Base-by-base conservation (phyloP, 1,284 basidiomycete genomes). In the Rhodotorula sp. region DNA sequence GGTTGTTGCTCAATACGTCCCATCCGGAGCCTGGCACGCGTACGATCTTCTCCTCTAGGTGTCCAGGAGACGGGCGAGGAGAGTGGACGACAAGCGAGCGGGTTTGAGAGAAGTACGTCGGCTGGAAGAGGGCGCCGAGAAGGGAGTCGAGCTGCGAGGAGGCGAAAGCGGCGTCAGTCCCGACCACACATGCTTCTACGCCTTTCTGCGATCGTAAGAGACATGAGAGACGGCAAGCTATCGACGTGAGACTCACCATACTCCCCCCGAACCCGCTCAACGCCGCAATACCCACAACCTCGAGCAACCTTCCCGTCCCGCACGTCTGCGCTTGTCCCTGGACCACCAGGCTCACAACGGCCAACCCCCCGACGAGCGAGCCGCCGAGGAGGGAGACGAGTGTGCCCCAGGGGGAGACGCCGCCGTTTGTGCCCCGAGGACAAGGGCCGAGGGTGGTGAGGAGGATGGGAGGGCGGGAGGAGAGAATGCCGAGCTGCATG, bases 351-450 rank as follows among this genome's bases (percentile, higher is more conserved):
- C 87, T 90, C 79, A 92, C 89, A 48, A 87, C 71, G 4, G 86
- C 70, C 47, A 95, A 80, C n/a, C 84, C 52, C 2, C 90, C 92
- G 76, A 94, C 88, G 4, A 88, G 76, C 1, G 84, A 77, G 1
- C 94, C 94, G 2, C 94, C 94, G 1, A 83, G 77, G 3, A 88
- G 80, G 2, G 90, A 92, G 15, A 88, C 88, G 2, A 86, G 69
- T 0, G 91, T 90, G 13, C 94, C 94, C 55, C 86, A 84, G 0
- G 84, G 64, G 1, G 90, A 90, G 71, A 97, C 85, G 1, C 86
- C 94, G 15, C 94, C 94, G 78, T 98, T 97, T 2, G 94, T 96
- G 1, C 94, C 94, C 0, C 89, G 88, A 1, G 93, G 93, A 0
- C 94, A 91, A 0, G 81, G 74, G 66, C 83, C 2, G 89, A 92